Percentiles rank a stretch among this genome's conserved stretches.
Evolutionary conservation across 371 early-diverging fungal genomes (phyloP).

Genomic region (Syncephalastrum contaminatum): DNA sequence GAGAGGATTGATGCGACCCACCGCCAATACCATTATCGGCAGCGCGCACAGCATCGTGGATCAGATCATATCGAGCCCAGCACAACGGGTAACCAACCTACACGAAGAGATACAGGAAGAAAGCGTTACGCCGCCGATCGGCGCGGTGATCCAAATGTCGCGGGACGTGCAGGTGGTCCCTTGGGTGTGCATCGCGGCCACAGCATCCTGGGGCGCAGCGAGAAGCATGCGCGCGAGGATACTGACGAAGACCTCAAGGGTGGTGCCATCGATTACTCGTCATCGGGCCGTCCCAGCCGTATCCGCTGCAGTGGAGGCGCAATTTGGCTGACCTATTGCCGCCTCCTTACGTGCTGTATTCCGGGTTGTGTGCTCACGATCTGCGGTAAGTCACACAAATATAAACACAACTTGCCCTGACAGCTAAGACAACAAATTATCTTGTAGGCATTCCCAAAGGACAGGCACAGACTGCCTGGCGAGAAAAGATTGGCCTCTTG

Average conservation of each 20-base stretch:
- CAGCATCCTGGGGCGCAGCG: conserved; percentile 40
- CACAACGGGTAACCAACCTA: conserved; percentile 37
- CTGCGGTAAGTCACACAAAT: conserved; percentile 24
- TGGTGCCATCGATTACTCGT: conserved; percentile 18
- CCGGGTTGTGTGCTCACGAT: conserved; percentile 35
- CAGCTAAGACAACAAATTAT: not conserved
- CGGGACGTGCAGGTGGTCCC: too few relatives aligned
- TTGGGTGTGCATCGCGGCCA: conserved; percentile 31
- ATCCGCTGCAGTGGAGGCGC: conserved; percentile 11
- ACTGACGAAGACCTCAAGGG: conserved; percentile 17
- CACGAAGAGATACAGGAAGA: conserved; percentile 1
- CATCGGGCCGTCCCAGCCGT: conserved; percentile 11
- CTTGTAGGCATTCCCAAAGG: conserved; percentile 42
- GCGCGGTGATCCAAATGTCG: too few relatives aligned
- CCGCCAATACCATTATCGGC: conserved; percentile 56
- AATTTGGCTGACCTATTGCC: conserved; percentile 52
- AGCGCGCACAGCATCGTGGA: conserved; percentile 29
- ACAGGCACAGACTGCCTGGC: conserved; percentile 74
- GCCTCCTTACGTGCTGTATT: conserved; percentile 54
- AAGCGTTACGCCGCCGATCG: conserved; percentile 7
- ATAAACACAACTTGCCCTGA: not conserved
- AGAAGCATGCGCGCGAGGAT: conserved; percentile 20
- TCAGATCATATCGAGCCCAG: conserved; percentile 18
- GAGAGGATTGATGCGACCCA: conserved; percentile 57
- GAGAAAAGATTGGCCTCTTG: conserved; percentile 82